Conservation (phyloP, 371 early-diverging fungal genomes). For the Smittium mucronatum region DNA sequence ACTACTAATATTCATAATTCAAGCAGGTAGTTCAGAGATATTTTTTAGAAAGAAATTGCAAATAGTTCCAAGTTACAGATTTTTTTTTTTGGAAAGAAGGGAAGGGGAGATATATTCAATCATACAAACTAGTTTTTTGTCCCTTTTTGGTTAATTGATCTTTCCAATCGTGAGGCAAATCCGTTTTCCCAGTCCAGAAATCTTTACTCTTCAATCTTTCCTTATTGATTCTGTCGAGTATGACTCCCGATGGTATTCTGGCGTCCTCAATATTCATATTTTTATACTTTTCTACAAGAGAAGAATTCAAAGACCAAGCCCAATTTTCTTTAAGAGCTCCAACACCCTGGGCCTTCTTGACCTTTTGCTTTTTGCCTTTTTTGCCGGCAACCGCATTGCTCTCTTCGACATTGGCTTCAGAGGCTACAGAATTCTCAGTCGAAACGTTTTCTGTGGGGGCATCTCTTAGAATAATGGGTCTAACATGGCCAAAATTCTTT, state of each 20-base stretch:
- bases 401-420: conserved; percentile 12
- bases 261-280: conserved; percentile 11
- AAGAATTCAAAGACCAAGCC: conserved; percentile 14
- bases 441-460: neutral
- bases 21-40: too few relatives aligned
- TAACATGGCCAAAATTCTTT: conserved; percentile 24
- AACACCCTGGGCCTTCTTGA: conserved; percentile 9
- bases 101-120: too few relatives aligned
- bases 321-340: conserved; percentile 15
- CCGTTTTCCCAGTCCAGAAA: conserved; percentile 29
- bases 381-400: conserved; percentile 15
- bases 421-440: neutral
- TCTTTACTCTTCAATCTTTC: conserved; percentile 29
- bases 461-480: neutral
- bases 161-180: conserved; percentile 30
- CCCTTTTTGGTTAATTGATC: conserved; percentile 18
- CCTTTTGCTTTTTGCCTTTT: conserved; percentile 7
- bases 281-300: conserved; percentile 14
- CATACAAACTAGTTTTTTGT: conserved; percentile 9
- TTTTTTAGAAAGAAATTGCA: too few relatives aligned
- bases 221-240: conserved; percentile 15
- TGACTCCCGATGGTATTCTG: conserved; percentile 6
- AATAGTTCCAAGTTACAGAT: too few relatives aligned
- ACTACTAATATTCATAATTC: too few relatives aligned
- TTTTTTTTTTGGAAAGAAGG: too few relatives aligned